Percentiles rank a stretch among this genome's conserved stretches.
phyloP scores from a whole-genome alignment of 352 stramenopile genomes.

The Hyaloperonospora brassicae region DNA sequence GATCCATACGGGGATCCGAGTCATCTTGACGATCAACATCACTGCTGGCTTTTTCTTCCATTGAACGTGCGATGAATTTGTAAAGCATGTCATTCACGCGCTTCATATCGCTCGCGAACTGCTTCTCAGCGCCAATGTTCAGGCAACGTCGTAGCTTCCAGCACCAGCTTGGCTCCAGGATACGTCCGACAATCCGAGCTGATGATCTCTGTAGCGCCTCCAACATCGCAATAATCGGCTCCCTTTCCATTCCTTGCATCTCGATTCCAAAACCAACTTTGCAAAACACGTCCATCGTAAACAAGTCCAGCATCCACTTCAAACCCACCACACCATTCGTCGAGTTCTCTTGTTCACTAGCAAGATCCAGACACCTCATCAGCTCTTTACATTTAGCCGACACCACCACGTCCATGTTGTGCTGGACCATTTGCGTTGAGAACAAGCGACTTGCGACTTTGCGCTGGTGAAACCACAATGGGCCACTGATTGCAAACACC shows the following conservation, averaged over 20 bases:
- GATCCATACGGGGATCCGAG: constrained; percentile 15
- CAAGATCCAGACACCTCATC: constrained; percentile 9
- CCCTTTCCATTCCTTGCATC: constrained; percentile 14
- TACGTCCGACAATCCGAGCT: constrained; percentile 17
- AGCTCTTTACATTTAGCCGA: constrained; percentile 13
- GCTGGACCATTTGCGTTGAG: constrained; percentile 19
- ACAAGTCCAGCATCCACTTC: constrained; percentile 24
- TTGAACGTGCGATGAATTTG: constrained; percentile 8
- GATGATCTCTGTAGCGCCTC: constrained; percentile 17
- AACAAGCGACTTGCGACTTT: constrained; percentile 30
- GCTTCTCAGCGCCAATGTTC: constrained; percentile 25
- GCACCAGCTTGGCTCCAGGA: constrained; percentile 35
- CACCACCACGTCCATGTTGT: constrained; percentile 20
- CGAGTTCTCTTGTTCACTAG: constrained; percentile 4
- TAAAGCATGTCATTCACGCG: constrained; percentile 16
- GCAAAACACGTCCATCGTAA: constrained; percentile 47
- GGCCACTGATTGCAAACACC: constrained; percentile 31
- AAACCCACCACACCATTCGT: constrained; percentile 22
- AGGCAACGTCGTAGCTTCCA: constrained; percentile 38
- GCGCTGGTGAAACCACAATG: constrained; percentile 30
- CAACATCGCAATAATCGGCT: constrained; percentile 20
- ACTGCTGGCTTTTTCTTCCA: constrained; percentile 1
- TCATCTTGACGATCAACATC: constrained; percentile 2
- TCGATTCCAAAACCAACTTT: constrained; percentile 45
- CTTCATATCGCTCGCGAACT: constrained; percentile 23